Base-by-base conservation (phyloP, 202 grass and related monocot species). In the Panicum virgatum region DNA sequence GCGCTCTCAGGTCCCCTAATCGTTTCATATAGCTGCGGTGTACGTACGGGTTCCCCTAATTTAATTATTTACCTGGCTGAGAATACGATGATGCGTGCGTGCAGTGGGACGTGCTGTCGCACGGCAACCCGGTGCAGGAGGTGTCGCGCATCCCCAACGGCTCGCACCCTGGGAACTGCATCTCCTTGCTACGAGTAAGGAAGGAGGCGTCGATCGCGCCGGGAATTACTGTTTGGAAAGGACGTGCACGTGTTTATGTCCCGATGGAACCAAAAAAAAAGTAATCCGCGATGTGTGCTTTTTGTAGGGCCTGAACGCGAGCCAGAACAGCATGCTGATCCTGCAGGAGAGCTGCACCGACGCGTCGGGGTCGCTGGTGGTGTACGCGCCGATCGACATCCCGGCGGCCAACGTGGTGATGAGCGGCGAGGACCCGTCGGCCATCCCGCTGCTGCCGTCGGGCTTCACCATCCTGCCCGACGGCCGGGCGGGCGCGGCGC, bases 261-360 rank as follows among this genome's bases (percentile, higher is more conserved):
- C 46, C 32, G 66, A 73, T 45, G 34, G 27, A 38, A 73, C 52
- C n/a, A n/a, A n/a, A n/a, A n/a, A n/a, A n/a, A n/a, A n/a, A n/a
- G n/a, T n/a, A n/a, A n/a, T n/a, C n/a, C n/a, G n/a, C n/a, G n/a
- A n/a, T 44, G 12, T 22, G 58, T 46, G 64, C 11, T 44, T 6
- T 40, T 40, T 79, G 58, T 40, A 94, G 91, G 94, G 92, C 40
- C 84, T 92, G 66, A 94, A 87, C 75, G 78, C 90, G n/a, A 90
- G 86, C 78, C 89, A 94, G 86, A 97, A 94, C 81, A 89, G 81
- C 86, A 94, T 92, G 92, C 88, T 94, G 76, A 90, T 94, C 87
- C 88, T 97, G 43, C 94, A 97, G 81, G 94, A 97, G 92, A 94
- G 94, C 88, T 90, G 94, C 86, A 87, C 86, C 0, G 88, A 97